Conservation (phyloP, 352 stramenopile species). For the Phytophthora lateralis region DNA sequence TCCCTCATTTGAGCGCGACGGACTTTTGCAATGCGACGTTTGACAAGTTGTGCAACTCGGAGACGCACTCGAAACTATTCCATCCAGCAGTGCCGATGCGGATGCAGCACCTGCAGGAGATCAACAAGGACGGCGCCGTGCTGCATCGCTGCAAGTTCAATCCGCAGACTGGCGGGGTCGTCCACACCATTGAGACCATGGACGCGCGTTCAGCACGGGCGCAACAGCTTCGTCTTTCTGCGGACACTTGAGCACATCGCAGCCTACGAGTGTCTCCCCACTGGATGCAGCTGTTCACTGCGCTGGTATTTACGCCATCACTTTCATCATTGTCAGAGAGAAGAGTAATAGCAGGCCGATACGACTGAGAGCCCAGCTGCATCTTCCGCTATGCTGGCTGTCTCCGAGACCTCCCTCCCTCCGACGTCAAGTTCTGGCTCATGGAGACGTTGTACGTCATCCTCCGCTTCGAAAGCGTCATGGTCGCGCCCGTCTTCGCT, state of each 20-base stretch:
- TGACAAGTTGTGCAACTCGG: slow-evolving; percentile 21
- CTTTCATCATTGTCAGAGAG: not conserved
- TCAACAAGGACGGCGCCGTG: slow-evolving; percentile 44
- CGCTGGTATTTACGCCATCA: slow-evolving; percentile 38
- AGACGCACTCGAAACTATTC: slow-evolving; percentile 42
- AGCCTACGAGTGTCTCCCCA: slow-evolving; percentile 28
- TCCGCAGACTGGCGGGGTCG: slow-evolving; percentile 33
- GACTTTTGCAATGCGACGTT: slow-evolving; percentile 38
- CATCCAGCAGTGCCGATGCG: slow-evolving; percentile 26
- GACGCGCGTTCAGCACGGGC: too few species aligned
- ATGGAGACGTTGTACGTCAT: slow-evolving; percentile 43
- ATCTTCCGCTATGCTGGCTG: slow-evolving; percentile 42
- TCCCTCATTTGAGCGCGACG: slow-evolving; percentile 23
- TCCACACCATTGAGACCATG: not conserved
- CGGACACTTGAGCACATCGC: slow-evolving; percentile 32
- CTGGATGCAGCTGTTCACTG: slow-evolving; percentile 41
- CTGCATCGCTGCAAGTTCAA: slow-evolving; percentile 48
- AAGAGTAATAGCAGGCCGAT: slow-evolving; percentile 1
- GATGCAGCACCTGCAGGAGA: slow-evolving; percentile 41
- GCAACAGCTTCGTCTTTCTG: slow-evolving; percentile 39
- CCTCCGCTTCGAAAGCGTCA: too few species aligned
- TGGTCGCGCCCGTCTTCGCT: too few species aligned
- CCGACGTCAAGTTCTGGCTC: slow-evolving; percentile 45
- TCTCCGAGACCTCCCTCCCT: slow-evolving; percentile 22
- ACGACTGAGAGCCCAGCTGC: slow-evolving; percentile 18